Base-by-base conservation (phyloP, 495 filamentous ascomycete species). In the Penicillium malachiteum region DNA sequence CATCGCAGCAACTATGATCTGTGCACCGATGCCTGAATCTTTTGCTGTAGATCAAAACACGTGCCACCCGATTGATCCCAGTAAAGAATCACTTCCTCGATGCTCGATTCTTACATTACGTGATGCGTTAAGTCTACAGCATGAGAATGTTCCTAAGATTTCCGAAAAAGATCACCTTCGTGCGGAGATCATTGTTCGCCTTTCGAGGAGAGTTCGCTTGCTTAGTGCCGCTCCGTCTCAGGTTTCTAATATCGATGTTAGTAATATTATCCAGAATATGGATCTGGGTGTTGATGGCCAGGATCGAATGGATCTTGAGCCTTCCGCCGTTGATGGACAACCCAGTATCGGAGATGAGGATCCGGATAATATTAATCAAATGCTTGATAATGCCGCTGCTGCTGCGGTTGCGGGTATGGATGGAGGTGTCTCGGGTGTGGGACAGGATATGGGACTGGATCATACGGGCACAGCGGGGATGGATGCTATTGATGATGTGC, bases 201-300 rank as follows among this genome's bases (percentile, higher is more conserved):
- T 96, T 17, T 80, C 84, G 66, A 79, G 89, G 2, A 82, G 87
- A 16, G 90, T 96, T 6, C 88, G 92, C 60, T 77, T 84, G 4
- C 82, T 79, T 11, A 57, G 69, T 16, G 73, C 75, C 0, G 70
- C 72, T 1, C 71, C 75, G 3, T 62, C 73, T 2, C 75, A 76
- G 44, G 69, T 75, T 16, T 65, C 70, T 7, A 75, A 72, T 51
- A 64, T 76, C 12, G 72, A 73, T 48, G 68, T 74, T 37, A 74
- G 54, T 52, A 76, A 71, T 46, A 77, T 74, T 34, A 76, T 78
- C 5, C 66, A 72, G 5, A 67, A 72, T 17, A 78, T 73, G 65
- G 63, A 74, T 31, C 63, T 75, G 12, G 70, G 63, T 16, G 73
- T 75, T 13, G 71, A 70, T 4, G 59, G 57, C 5, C 65, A 69